Evolutionary conservation across 139 green algal species (phyloP).

Genomic region (Ettlia oleoabundans): DNA sequence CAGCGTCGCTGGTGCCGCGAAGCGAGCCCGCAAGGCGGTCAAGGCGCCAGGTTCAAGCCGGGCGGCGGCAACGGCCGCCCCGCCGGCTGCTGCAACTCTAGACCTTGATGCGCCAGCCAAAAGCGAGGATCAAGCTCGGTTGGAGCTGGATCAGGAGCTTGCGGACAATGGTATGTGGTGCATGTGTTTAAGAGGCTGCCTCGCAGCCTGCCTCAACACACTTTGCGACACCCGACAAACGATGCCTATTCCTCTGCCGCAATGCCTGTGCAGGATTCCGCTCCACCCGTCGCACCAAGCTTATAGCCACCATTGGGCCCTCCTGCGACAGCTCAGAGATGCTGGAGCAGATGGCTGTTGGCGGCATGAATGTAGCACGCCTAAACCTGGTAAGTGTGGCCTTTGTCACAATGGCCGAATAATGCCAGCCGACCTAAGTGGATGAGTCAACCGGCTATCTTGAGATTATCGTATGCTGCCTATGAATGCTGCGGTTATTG

Average conservation of each 20-base stretch:
- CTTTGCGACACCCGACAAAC: not conserved
- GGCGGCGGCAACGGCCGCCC: not conserved
- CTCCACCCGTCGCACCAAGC: constrained; percentile 68
- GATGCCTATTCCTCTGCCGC: no score
- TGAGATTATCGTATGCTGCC: no score
- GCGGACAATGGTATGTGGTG: constrained; percentile 48
- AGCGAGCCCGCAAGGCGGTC: no score
- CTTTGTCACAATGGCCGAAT: no score
- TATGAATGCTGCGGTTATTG: no score
- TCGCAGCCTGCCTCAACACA: not conserved
- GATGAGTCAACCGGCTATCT: no score
- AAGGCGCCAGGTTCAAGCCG: no score
- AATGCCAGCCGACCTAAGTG: no score
- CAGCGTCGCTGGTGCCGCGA: no score
- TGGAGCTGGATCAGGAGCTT: constrained; percentile 51
- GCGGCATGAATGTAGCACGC: constrained; percentile 73
- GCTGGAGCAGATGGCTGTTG: constrained; percentile 59
- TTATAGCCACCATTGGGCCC: constrained; percentile 83
- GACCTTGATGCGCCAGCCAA: no score
- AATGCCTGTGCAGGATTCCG: constrained; percentile 54
- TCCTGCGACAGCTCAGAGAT: constrained; percentile 54
- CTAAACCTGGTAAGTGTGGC: not conserved
- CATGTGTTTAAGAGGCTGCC: not conserved
- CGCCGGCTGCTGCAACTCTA: no score
- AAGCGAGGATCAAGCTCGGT: not conserved